phyloP scores from a whole-genome alignment of 148 eudicot genomes.

The Persicaria maculosa region DNA sequence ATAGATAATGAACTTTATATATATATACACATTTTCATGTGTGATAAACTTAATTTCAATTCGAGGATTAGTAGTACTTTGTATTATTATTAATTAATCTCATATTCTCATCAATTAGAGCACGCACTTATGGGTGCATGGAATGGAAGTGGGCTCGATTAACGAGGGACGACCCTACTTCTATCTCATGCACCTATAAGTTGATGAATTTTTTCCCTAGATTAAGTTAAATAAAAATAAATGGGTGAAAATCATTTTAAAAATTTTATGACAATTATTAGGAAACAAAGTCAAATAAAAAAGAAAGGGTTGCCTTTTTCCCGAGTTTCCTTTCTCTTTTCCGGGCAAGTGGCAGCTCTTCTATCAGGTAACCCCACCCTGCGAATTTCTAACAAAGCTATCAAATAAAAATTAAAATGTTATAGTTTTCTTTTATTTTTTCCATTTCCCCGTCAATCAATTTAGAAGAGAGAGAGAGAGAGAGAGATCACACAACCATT shows the following conservation, averaged over 20 bases:
- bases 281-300: neutral
- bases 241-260: neutral
- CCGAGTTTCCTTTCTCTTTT: slow-evolving; percentile 6
- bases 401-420: neutral
- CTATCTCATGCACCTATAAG: too few species aligned
- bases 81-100: too few species aligned
- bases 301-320: neutral
- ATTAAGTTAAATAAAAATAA: neutral
- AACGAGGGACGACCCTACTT: too few species aligned
- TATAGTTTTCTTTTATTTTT: neutral
- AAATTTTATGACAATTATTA: neutral
- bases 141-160: too few species aligned
- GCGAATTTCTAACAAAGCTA: neutral
- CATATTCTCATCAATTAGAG: too few species aligned
- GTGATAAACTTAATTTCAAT: too few species aligned
- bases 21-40: too few species aligned
- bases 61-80: too few species aligned
- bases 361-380: neutral
- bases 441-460: neutral
- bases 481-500: neutral
- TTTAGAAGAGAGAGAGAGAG: slow-evolving; percentile 9
- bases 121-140: too few species aligned
- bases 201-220: neutral
- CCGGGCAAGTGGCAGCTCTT: slow-evolving; percentile 1
- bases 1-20: too few species aligned